Conservation (phyloP, 108 stramenopile genomes). For the Cyclotella choctawhatcheeana region DNA sequence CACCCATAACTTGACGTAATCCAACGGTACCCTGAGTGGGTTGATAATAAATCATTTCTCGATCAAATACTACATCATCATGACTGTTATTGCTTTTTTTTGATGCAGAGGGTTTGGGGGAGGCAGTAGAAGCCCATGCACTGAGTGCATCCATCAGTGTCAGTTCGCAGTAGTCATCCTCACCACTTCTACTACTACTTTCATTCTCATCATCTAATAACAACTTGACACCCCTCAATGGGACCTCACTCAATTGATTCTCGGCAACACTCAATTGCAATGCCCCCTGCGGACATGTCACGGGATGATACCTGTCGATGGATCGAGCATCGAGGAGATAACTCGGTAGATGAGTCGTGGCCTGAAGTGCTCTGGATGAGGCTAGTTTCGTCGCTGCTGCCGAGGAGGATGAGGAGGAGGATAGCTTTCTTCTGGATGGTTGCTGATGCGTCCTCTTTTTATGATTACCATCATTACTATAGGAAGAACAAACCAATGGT, state of each 20-base stretch:
- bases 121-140: slow-evolving; percentile 21
- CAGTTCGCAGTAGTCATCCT: no score
- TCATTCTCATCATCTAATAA: neutral
- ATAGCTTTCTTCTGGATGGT: neutral
- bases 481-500: no score
- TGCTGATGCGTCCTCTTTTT: no score
- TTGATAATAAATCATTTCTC: slow-evolving; percentile 87
- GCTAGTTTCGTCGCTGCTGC: slow-evolving; percentile 2
- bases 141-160: slow-evolving; percentile 36
- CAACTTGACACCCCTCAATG: slow-evolving; percentile 1
- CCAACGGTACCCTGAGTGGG: slow-evolving; percentile 73
- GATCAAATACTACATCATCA: slow-evolving; percentile 64
- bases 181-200: neutral
- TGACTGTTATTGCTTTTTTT: neutral
- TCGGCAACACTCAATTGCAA: slow-evolving; percentile 84
- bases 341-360: slow-evolving; percentile 62
- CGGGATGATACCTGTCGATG: slow-evolving; percentile 57
- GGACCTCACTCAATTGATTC: slow-evolving; percentile 73
- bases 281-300: slow-evolving; percentile 62
- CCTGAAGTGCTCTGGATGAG: slow-evolving; percentile 52
- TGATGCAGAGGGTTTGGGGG: neutral
- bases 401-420: neutral
- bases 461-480: no score
- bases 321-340: slow-evolving; percentile 80
- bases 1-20: slow-evolving; percentile 59